Evolutionary conservation across 345 rosid species (phyloP).

Genomic region (Gossypium ekmanianum): DNA sequence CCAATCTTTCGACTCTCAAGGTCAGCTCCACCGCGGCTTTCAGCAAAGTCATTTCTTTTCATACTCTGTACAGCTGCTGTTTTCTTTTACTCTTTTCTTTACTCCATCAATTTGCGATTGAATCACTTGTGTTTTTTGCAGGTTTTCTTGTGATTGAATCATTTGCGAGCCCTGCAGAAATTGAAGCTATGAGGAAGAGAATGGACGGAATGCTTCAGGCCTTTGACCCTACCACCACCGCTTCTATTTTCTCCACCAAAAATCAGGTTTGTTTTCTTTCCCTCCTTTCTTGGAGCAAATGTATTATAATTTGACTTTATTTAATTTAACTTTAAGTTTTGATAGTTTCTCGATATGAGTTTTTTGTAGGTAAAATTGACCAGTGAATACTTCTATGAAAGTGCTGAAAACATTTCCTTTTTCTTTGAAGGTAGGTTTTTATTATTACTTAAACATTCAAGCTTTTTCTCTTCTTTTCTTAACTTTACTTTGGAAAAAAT

Average conservation of each 20-base stretch:
- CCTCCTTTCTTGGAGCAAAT: background rate
- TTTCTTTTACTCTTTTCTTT: background rate
- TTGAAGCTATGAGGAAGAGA: constrained; percentile 57
- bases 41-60: background rate
- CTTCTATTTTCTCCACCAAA: constrained; percentile 85
- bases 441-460: background rate
- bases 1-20: constrained; percentile 53
- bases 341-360: constrained; percentile 1
- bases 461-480: background rate
- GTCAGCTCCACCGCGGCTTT: constrained; percentile 19
- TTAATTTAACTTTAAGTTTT: background rate
- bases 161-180: constrained; percentile 60
- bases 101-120: background rate
- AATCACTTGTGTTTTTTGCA: constrained; percentile 8
- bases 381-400: constrained; percentile 80
- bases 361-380: constrained; percentile 44
- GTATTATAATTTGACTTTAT: background rate
- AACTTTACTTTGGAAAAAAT: background rate
- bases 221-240: constrained; percentile 50
- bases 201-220: constrained; percentile 58
- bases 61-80: background rate
- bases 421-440: constrained; percentile 78
- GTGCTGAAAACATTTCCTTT: constrained; percentile 78
- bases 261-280: constrained; percentile 50
- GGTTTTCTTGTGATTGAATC: constrained; percentile 82